Evolutionary conservation across 352 stramenopile species (phyloP).

Genomic region (Phytophthora pisi): DNA sequence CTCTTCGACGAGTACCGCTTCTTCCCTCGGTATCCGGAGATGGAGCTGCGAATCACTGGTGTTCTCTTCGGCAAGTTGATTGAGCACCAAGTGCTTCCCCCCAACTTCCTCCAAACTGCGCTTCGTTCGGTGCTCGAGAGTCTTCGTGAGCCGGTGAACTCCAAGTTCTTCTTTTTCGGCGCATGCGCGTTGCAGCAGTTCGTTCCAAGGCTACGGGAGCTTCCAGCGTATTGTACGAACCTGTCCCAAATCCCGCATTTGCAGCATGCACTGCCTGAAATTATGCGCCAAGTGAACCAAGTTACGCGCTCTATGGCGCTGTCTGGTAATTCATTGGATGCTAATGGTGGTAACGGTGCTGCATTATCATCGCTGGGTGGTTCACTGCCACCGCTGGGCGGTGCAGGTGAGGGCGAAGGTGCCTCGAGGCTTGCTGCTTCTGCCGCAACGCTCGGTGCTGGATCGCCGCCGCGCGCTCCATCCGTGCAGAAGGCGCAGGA

Average conservation of each 20-base stretch:
- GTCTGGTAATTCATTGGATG: constrained; percentile 42
- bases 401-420: constrained; percentile 29
- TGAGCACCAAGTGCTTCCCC: constrained; percentile 97
- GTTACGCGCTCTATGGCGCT: constrained; percentile 69
- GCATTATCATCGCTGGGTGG: constrained; percentile 28
- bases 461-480: constrained; percentile 16
- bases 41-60: constrained; percentile 98
- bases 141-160: constrained; percentile 95
- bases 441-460: constrained; percentile 29
- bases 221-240: constrained; percentile 98
- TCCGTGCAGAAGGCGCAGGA: constrained; percentile 33
- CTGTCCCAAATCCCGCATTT: constrained; percentile 98
- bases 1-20: constrained; percentile 99
- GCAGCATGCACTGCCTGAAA: constrained; percentile 92
- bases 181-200: constrained; percentile 99
- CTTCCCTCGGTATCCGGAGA: constrained; percentile 99
- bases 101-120: constrained; percentile 98
- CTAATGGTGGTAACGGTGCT: constrained; percentile 23
- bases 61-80: constrained; percentile 99
- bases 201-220: constrained; percentile 95
- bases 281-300: constrained; percentile 89
- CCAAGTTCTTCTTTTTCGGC: constrained; percentile 99
- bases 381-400: constrained; percentile 24
- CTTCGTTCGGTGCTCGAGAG: constrained; percentile 98
- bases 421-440: constrained; percentile 28